Percentiles rank a stretch among this genome's conserved stretches.
Evolutionary conservation across 2,329 filamentous ascomycete genomes (phyloP).

Genomic region (Neodidymelliopsis sp.): DNA sequence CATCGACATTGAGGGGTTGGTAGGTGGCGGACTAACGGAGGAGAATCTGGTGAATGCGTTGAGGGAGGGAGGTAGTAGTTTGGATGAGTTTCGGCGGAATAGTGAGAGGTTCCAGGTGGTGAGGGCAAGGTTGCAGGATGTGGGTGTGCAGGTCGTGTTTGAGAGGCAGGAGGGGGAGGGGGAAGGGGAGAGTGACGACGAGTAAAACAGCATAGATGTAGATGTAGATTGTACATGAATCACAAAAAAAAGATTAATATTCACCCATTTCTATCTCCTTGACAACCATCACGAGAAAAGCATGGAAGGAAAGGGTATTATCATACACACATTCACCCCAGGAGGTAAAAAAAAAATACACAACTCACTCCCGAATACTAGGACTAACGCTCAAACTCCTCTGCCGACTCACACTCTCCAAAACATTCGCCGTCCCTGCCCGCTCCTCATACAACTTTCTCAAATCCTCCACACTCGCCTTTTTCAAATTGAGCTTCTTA

Average conservation of each 20-base stretch:
- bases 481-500: slow-evolving; percentile 52
- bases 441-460: slow-evolving; percentile 58
- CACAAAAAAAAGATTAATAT: too few relatives aligned
- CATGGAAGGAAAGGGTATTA: too few relatives aligned
- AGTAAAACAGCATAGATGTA: neutral
- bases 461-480: slow-evolving; percentile 57
- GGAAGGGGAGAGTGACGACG: neutral
- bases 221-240: neutral
- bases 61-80: slow-evolving; percentile 28
- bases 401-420: slow-evolving; percentile 30
- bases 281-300: too few relatives aligned
- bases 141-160: slow-evolving; percentile 39
- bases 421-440: slow-evolving; percentile 49
- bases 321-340: neutral
- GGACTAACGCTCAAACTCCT: slow-evolving; percentile 13
- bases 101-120: slow-evolving; percentile 33
- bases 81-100: slow-evolving; percentile 40
- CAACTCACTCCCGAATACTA: slow-evolving; percentile 9
- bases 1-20: slow-evolving; percentile 32
- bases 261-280: too few relatives aligned
- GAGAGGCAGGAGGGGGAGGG: slow-evolving; percentile 10
- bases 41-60: slow-evolving; percentile 30
- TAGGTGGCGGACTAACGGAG: slow-evolving; percentile 26
- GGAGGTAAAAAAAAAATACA: neutral
- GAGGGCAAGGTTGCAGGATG: slow-evolving; percentile 28